Evolutionary conservation across 495 filamentous ascomycete genomes (phyloP).

Genomic region (Xylaria nigripes): DNA sequence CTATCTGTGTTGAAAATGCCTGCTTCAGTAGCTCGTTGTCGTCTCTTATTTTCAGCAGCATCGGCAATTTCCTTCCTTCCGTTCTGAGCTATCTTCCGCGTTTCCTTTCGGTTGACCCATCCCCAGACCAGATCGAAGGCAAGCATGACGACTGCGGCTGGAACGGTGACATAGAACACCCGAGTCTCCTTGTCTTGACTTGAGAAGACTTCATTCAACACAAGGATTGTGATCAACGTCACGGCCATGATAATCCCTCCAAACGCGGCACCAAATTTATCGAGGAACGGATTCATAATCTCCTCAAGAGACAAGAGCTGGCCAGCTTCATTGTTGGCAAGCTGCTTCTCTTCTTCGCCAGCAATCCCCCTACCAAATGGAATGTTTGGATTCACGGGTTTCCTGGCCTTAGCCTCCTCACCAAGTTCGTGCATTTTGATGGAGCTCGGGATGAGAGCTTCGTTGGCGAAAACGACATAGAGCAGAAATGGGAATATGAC

Average conservation of each 20-base stretch:
- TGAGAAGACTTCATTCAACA: constrained; percentile 48
- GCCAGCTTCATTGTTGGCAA: constrained; percentile 37
- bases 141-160: constrained; percentile 55
- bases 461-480: constrained; percentile 54
- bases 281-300: constrained; percentile 63
- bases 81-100: constrained; percentile 49
- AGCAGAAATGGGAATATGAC: constrained; percentile 56
- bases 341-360: constrained; percentile 43
- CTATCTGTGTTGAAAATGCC: neutral
- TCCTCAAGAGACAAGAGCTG: constrained; percentile 53
- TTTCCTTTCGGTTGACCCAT: constrained; percentile 50
- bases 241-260: constrained; percentile 53
- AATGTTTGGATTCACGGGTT: constrained; percentile 60
- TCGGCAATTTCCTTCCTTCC: constrained; percentile 44
- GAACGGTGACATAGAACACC: constrained; percentile 55
- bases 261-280: constrained; percentile 53
- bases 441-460: constrained; percentile 50
- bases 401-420: constrained; percentile 42
- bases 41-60: constrained; percentile 15
- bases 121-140: constrained; percentile 52
- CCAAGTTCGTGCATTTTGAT: constrained; percentile 60
- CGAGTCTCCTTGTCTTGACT: constrained; percentile 32
- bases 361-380: constrained; percentile 49
- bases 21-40: constrained; percentile 1
- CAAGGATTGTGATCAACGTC: constrained; percentile 51